Conservation (phyloP, 129 eudicot species). For the sunflower (Helianthus annuus) region DNA sequence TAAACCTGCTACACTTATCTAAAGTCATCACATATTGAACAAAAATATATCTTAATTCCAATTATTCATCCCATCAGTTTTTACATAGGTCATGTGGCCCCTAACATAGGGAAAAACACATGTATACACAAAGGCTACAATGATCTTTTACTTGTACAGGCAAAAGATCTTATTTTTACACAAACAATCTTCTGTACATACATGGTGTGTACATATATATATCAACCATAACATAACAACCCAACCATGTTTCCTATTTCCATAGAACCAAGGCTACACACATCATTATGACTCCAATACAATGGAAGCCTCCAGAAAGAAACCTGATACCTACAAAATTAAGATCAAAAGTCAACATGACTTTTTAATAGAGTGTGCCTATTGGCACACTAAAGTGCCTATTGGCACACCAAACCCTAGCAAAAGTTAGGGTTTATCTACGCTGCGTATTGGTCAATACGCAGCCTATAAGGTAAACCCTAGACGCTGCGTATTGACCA, state of each 20-base stretch:
- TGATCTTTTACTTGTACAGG: not conserved
- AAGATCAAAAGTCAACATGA: slow-evolving; percentile 9
- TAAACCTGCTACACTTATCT: not conserved
- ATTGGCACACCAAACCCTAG: too few species aligned
- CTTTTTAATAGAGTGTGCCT: slow-evolving; percentile 3
- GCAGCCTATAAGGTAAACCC: too few species aligned
- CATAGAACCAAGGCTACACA: slow-evolving; percentile 31
- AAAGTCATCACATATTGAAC: not conserved
- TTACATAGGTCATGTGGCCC: too few species aligned
- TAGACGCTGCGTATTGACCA: too few species aligned
- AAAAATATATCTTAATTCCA: too few species aligned
- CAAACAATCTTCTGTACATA: not conserved
- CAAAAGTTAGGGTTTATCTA: too few species aligned
- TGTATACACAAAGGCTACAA: too few species aligned
- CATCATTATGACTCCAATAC: slow-evolving; percentile 42
- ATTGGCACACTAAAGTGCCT: too few species aligned
- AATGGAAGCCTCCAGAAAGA: slow-evolving; percentile 42
- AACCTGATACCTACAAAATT: slow-evolving; percentile 37
- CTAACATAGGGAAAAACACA: too few species aligned
- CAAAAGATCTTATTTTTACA: not conserved
- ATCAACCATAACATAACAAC: slow-evolving; percentile 4
- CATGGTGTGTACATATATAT: not conserved
- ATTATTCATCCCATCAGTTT: too few species aligned
- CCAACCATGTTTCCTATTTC: slow-evolving; percentile 38
- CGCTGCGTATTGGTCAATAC: too few species aligned